phyloP scores from a whole-genome alignment of 2,329 filamentous ascomycete species.

The Pyrenochaeta sp. region DNA sequence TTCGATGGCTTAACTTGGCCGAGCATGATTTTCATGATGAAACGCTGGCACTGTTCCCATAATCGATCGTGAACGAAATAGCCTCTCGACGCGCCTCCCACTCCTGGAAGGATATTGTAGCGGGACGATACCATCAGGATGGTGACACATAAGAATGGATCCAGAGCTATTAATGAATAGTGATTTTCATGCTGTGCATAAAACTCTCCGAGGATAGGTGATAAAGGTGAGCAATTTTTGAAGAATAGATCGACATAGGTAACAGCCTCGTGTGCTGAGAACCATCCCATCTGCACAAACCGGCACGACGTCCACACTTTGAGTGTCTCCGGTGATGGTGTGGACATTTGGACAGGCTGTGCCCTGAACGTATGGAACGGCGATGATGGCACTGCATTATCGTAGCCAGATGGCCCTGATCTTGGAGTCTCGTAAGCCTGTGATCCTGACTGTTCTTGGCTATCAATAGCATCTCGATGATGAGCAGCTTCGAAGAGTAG shows the following conservation, averaged over 20 bases:
- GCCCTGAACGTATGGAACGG: constrained; percentile 45
- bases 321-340: constrained; percentile 51
- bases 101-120: constrained; percentile 53
- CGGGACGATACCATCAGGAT: constrained; percentile 65
- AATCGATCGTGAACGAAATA: constrained; percentile 64
- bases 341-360: constrained; percentile 50
- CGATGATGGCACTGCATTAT: constrained; percentile 29
- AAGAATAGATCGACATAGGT: constrained; percentile 63
- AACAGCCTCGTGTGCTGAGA: constrained; percentile 63
- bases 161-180: constrained; percentile 57
- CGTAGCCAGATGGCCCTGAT: constrained; percentile 39
- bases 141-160: constrained; percentile 62
- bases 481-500: constrained; percentile 62
- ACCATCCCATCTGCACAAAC: constrained; percentile 66
- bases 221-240: constrained; percentile 60
- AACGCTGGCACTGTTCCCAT: constrained; percentile 64
- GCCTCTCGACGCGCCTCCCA: constrained; percentile 56
- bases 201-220: constrained; percentile 60
- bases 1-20: constrained; percentile 63
- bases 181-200: constrained; percentile 61
- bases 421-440: constrained; percentile 49
- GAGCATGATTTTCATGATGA: constrained; percentile 63
- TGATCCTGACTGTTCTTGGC: constrained; percentile 43
- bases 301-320: constrained; percentile 59
- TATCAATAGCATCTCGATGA: constrained; percentile 48